Evolutionary conservation across 2,329 filamentous ascomycete genomes (phyloP).

Genomic region (Colletotrichum sp.): DNA sequence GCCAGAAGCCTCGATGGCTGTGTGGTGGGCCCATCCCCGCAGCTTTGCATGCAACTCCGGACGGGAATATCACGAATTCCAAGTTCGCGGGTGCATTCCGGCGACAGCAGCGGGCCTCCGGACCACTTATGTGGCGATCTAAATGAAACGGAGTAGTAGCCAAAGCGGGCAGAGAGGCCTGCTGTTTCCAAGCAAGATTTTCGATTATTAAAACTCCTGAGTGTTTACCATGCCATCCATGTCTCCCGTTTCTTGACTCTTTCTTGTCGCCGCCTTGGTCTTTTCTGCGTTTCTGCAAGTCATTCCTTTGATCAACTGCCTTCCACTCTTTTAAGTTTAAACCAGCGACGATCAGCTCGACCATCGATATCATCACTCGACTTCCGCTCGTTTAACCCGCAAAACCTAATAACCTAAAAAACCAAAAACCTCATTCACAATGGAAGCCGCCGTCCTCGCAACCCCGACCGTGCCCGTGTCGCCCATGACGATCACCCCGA

Average conservation of each 20-base stretch:
- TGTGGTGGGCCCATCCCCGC: background rate
- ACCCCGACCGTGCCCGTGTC: background rate
- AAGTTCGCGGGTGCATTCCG: background rate
- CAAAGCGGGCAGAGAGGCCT: background rate
- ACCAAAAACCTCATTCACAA: background rate
- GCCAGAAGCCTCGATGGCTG: background rate
- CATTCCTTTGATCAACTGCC: constrained; percentile 6
- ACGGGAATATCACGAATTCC: background rate
- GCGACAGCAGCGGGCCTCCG: background rate
- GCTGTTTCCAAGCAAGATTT: background rate
- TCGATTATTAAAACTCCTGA: constrained; percentile 3
- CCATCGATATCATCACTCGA: background rate
- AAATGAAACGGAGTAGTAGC: background rate
- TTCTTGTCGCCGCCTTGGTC: background rate
- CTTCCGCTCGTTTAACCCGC: background rate
- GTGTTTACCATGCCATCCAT: background rate
- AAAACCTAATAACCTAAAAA: background rate
- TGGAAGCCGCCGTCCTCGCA: background rate
- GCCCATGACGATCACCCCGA: background rate
- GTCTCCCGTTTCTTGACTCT: background rate
- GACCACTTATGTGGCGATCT: background rate
- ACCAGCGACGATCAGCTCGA: background rate
- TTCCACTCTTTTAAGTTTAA: constrained; percentile 5
- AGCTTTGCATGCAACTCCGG: background rate
- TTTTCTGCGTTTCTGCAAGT: background rate